Evolutionary conservation across 805 yeast species (phyloP).

Genomic region (Ogataea allantospora): DNA sequence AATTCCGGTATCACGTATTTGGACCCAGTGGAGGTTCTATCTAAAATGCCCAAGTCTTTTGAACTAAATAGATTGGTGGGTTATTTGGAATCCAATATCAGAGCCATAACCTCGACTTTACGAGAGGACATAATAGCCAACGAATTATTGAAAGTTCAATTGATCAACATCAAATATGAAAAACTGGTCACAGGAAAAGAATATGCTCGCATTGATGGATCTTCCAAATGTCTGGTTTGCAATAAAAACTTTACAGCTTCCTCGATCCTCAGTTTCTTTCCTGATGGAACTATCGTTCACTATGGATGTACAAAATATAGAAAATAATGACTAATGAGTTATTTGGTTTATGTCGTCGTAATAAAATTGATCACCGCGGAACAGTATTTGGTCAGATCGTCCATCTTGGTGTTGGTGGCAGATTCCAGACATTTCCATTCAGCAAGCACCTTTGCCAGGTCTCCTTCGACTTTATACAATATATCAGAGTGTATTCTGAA

Average conservation of each 20-base stretch:
- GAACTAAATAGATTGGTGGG: conserved; percentile 41
- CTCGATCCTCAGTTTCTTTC: conserved; percentile 47
- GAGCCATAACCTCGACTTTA: conserved; percentile 39
- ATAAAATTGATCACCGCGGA: conserved; percentile 73
- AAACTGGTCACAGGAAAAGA: conserved; percentile 38
- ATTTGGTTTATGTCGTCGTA: conserved; percentile 32
- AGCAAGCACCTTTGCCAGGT: conserved; percentile 29
- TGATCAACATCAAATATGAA: conserved; percentile 42
- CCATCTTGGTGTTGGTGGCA: conserved; percentile 48
- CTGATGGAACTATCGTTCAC: conserved; percentile 48
- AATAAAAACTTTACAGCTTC: conserved; percentile 45
- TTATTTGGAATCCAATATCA: conserved; percentile 46
- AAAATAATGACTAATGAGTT: conserved; percentile 16
- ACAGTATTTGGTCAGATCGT: conserved; percentile 71
- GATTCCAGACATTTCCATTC: conserved; percentile 47
- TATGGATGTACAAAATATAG: conserved; percentile 47
- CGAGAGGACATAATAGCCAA: conserved; percentile 42
- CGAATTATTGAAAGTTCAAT: conserved; percentile 53
- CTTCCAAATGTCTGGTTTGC: conserved; percentile 62
- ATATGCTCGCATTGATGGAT: conserved; percentile 38
- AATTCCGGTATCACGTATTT: conserved; percentile 25
- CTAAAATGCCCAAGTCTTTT: conserved; percentile 50
- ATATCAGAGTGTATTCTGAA: conserved; percentile 83
- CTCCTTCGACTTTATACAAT: conserved; percentile 35
- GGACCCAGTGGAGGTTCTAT: conserved; percentile 39